Percentiles rank a stretch among this genome's conserved stretches.
Evolutionary conservation across 805 yeast species (phyloP).

Genomic region (Hanseniaspora jakobsenii): DNA sequence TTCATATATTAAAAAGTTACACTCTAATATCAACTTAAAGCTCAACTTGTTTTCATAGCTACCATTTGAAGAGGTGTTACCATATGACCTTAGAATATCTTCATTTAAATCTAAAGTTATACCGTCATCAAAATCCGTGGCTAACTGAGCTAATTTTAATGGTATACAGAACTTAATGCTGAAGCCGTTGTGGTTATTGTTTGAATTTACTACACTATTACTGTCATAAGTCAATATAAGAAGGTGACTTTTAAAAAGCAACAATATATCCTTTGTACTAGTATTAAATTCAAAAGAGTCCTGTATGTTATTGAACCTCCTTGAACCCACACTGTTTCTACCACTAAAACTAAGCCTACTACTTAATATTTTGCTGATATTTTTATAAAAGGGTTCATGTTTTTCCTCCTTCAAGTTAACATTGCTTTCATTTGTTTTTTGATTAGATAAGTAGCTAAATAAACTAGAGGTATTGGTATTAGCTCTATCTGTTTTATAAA

Average conservation of each 20-base stretch:
- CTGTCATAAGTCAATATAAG: background rate
- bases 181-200: background rate
- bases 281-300: background rate
- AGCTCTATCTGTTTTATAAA: no score
- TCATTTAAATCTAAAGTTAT: background rate
- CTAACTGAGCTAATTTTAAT: background rate
- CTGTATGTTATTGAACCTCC: background rate
- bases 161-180: slow-evolving; percentile 4
- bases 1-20: slow-evolving; percentile 4
- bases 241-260: slow-evolving; percentile 9
- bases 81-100: no score
- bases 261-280: background rate
- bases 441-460: no score
- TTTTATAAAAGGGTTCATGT: no score
- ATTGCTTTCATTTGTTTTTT: no score
- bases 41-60: background rate
- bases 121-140: background rate
- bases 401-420: no score
- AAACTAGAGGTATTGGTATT: no score
- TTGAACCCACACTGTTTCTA: no score
- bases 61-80: no score
- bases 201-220: background rate
- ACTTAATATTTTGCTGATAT: no score
- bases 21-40: background rate
- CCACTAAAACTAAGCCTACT: no score